These are phyloP conservation scores for Magnolia kwangsiensis DNA, from an alignment of 164 flowering plant genomes.

Conservation along the genomic window DNA sequence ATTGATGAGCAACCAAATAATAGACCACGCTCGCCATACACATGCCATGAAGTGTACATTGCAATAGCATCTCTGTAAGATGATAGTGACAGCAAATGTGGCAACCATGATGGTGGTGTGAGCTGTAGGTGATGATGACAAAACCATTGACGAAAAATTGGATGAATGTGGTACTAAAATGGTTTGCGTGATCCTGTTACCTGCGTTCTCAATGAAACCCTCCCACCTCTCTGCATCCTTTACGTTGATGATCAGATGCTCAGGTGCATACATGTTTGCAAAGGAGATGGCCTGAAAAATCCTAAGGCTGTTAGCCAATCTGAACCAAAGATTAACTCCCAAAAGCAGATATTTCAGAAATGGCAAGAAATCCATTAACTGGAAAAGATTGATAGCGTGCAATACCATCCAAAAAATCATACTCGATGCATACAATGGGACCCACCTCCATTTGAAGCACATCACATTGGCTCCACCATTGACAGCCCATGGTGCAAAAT, in stretches of 20 bases:
- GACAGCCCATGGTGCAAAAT: no score
- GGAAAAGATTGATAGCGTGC: background rate
- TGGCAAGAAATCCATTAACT: background rate
- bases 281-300: constrained; percentile 75
- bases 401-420: background rate
- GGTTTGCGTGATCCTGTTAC: constrained; percentile 26
- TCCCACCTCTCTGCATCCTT: constrained; percentile 96
- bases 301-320: constrained; percentile 1
- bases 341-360: no score
- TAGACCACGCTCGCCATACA: no score
- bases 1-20: no score
- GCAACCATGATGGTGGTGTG: no score
- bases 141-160: background rate
- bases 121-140: no score
- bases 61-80: no score
- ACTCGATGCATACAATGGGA: no score
- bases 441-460: no score
- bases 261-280: constrained; percentile 93
- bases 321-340: background rate
- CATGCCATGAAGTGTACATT: no score
- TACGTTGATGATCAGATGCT: constrained; percentile 89
- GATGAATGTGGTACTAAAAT: background rate
- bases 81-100: no score
- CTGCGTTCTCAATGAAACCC: constrained; percentile 83
- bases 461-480: no score